Evolutionary conservation across 352 stramenopile species (phyloP).

Genomic region (Plasmopara viticola): DNA sequence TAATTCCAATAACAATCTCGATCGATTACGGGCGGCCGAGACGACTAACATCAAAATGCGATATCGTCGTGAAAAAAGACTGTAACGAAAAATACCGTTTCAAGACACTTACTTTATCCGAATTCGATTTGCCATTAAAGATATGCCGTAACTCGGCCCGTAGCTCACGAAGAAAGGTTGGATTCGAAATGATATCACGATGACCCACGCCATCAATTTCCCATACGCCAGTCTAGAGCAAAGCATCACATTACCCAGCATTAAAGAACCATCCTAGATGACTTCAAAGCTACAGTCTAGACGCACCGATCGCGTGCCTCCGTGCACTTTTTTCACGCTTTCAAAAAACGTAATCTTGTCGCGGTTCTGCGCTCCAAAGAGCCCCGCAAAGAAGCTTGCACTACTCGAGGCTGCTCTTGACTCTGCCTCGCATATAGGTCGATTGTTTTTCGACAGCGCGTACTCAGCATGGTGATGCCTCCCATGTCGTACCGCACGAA

Average conservation of each 20-base stretch:
- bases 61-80: background rate
- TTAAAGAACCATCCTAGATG: background rate
- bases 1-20: conserved; percentile 85
- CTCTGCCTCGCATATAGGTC: conserved; percentile 30
- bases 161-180: conserved; percentile 67
- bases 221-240: conserved; percentile 65
- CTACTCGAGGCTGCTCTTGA: conserved; percentile 6
- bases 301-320: conserved; percentile 29
- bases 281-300: background rate
- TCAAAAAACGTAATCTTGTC: conserved; percentile 79
- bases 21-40: conserved; percentile 61
- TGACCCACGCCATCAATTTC: conserved; percentile 68
- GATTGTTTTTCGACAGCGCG: conserved; percentile 32
- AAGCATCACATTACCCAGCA: background rate
- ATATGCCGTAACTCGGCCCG: conserved; percentile 62
- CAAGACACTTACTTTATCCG: conserved; percentile 38
- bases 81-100: background rate
- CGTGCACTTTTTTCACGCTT: conserved; percentile 29
- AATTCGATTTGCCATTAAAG: conserved; percentile 45
- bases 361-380: conserved; percentile 46
- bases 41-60: conserved; percentile 23
- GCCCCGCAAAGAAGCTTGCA: conserved; percentile 50
- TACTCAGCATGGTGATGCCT: conserved; percentile 60
- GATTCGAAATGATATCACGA: conserved; percentile 67
- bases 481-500: conserved; percentile 38